Percentiles rank a stretch among this genome's conserved stretches.
These are phyloP conservation scores for Saururus chinensis DNA, from an alignment of 164 flowering plant species.

Conservation along the genomic window DNA sequence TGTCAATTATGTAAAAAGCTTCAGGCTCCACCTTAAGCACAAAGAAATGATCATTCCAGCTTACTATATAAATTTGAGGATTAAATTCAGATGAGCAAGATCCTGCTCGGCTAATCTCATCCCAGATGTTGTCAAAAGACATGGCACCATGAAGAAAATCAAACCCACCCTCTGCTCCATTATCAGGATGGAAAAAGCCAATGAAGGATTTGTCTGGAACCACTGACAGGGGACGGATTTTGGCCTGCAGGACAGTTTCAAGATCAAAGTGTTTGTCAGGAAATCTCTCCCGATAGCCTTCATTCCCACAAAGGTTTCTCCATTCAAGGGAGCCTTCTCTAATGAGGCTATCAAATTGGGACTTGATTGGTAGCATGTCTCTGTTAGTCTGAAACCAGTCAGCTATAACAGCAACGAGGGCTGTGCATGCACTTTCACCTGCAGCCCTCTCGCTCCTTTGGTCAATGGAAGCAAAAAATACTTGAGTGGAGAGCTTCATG, in stretches of 20 bases:
- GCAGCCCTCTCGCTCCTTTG: constrained; percentile 93
- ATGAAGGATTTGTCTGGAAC: constrained; percentile 62
- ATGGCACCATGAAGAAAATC: constrained; percentile 86
- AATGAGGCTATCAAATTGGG: constrained; percentile 79
- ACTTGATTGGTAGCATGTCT: constrained; percentile 72
- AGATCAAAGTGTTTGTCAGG: constrained; percentile 98
- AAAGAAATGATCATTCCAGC: constrained; percentile 98
- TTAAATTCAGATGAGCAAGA: constrained; percentile 17
- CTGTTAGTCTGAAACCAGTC: constrained; percentile 82
- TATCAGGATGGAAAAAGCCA: constrained; percentile 87
- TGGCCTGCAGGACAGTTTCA: constrained; percentile 86
- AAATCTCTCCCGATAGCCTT: constrained; percentile 48
- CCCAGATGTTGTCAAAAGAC: constrained; percentile 98
- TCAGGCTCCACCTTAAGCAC: constrained; percentile 81
- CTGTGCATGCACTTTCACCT: constrained; percentile 97
- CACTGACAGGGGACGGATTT: constrained; percentile 64
- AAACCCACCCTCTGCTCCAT: constrained; percentile 56
- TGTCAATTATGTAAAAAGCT: constrained; percentile 86
- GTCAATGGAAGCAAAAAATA: constrained; percentile 93
- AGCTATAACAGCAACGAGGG: constrained; percentile 91
- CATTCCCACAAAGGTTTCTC: constrained; percentile 89
- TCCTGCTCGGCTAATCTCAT: constrained; percentile 49
- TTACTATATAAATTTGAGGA: constrained; percentile 63
- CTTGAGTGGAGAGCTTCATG: constrained; percentile 68
- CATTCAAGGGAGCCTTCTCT: constrained; percentile 93